Conservation (phyloP, 2,329 filamentous ascomycete genomes). For the Balansia obtecta region DNA sequence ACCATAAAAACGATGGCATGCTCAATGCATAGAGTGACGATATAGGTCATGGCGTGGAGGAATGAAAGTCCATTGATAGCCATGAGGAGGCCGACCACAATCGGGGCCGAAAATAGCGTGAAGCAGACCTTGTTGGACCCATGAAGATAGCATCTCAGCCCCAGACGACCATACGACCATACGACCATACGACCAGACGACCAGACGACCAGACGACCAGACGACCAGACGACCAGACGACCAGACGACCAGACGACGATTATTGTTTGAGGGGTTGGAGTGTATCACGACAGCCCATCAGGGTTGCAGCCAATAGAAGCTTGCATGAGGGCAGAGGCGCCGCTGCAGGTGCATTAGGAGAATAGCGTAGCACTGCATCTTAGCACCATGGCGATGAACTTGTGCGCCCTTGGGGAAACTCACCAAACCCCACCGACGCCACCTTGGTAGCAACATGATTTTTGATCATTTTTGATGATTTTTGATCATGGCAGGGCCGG, state of each 20-base stretch:
- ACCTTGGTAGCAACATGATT: background rate
- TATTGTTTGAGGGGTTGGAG: background rate
- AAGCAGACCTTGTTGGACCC: background rate
- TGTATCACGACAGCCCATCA: conserved; percentile 1
- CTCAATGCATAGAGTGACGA: background rate
- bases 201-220: no score
- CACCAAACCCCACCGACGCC: conserved; percentile 4
- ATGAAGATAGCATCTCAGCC: background rate
- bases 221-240: no score
- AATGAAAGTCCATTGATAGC: no score
- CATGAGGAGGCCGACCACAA: no score
- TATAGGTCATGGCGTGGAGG: no score
- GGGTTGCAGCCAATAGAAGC: conserved; percentile 1
- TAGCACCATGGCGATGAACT: conserved; percentile 2
- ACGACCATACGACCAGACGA: no score
- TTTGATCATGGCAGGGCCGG: conserved; percentile 2
- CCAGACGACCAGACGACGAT: no score
- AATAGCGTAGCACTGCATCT: conserved; percentile 5
- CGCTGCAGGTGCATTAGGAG: conserved; percentile 5
- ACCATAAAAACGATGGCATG: background rate
- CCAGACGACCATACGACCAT: no score
- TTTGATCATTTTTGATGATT: no score
- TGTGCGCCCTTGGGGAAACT: conserved; percentile 4
- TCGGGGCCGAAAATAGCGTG: background rate
- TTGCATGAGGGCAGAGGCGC: background rate